phyloP scores from a whole-genome alignment of 1,284 basidiomycete genomes.

The Ceratobasidium sp. region DNA sequence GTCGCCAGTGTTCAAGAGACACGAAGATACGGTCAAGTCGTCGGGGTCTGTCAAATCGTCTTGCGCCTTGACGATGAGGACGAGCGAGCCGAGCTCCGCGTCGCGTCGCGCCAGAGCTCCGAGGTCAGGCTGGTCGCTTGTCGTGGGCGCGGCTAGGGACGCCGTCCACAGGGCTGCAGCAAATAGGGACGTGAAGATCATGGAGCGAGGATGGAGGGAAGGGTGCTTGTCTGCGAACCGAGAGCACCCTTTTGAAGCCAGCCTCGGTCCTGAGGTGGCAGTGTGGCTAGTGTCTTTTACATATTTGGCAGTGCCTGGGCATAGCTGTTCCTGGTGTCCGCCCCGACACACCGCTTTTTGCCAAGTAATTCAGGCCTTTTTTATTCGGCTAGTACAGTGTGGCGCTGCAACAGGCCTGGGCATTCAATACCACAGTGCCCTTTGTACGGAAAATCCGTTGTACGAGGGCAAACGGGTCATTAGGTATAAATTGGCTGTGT shows the following conservation, averaged over 20 bases:
- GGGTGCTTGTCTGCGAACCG: background rate
- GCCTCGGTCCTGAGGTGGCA: conserved; percentile 2
- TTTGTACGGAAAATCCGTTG: background rate
- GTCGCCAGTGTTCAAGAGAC: conserved; percentile 41
- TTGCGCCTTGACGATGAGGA: conserved; percentile 38
- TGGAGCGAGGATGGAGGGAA: background rate
- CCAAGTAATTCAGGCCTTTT: background rate
- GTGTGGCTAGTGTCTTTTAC: conserved; percentile 4
- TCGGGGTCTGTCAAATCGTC: conserved; percentile 43
- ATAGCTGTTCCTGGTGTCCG: background rate
- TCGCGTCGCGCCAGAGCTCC: conserved; percentile 35
- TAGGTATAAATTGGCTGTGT: too few relatives aligned
- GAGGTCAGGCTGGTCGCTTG: background rate
- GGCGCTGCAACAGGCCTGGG: background rate
- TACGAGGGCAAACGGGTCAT: too few relatives aligned
- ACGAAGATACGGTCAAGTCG: conserved; percentile 35
- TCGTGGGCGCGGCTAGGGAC: conserved; percentile 21
- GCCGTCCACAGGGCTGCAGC: conserved; percentile 14
- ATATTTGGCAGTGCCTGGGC: background rate
- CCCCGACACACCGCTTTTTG: background rate
- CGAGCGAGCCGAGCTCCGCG: conserved; percentile 9
- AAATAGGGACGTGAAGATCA: conserved; percentile 11
- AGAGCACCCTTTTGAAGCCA: background rate
- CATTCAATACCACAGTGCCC: background rate
- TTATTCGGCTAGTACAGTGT: background rate